phyloP scores from a whole-genome alignment of 352 stramenopile genomes.

The Peronospora tabacina region DNA sequence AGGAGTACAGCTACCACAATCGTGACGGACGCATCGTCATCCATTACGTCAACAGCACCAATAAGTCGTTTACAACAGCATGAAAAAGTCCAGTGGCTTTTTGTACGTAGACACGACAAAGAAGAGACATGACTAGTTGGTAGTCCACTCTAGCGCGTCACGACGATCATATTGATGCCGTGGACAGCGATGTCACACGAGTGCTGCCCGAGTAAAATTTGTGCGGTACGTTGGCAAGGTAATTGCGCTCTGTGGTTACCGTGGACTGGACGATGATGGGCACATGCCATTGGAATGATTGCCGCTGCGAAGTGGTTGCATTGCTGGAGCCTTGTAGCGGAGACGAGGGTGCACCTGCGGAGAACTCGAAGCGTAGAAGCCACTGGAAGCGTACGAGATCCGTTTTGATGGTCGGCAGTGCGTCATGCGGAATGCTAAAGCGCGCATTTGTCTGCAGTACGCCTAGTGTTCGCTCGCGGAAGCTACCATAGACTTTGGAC shows the following conservation, averaged over 20 bases:
- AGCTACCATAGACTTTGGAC: conserved; percentile 40
- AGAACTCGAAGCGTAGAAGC: conserved; percentile 59
- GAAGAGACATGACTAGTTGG: neutral
- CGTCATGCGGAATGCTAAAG: conserved; percentile 49
- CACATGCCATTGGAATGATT: conserved; percentile 53
- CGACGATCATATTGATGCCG: conserved; percentile 6
- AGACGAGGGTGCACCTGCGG: conserved; percentile 13
- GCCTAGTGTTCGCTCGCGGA: conserved; percentile 38
- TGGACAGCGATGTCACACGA: conserved; percentile 19
- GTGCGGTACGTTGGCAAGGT: conserved; percentile 47
- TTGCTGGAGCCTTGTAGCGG: neutral
- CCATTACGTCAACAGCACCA: conserved; percentile 14
- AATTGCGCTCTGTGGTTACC: conserved; percentile 23
- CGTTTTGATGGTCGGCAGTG: conserved; percentile 46
- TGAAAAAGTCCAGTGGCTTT: neutral
- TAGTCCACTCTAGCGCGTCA: neutral
- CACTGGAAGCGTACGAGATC: conserved; percentile 59
- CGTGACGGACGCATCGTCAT: conserved; percentile 17
- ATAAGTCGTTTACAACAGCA: neutral
- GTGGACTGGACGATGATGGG: conserved; percentile 39
- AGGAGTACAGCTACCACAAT: neutral
- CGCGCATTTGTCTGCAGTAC: conserved; percentile 49
- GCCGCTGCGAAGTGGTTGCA: conserved; percentile 10
- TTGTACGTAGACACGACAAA: neutral
- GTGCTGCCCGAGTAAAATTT: conserved; percentile 44